phyloP scores from a whole-genome alignment of 2,329 filamentous ascomycete species.

The Onygena corvina region DNA sequence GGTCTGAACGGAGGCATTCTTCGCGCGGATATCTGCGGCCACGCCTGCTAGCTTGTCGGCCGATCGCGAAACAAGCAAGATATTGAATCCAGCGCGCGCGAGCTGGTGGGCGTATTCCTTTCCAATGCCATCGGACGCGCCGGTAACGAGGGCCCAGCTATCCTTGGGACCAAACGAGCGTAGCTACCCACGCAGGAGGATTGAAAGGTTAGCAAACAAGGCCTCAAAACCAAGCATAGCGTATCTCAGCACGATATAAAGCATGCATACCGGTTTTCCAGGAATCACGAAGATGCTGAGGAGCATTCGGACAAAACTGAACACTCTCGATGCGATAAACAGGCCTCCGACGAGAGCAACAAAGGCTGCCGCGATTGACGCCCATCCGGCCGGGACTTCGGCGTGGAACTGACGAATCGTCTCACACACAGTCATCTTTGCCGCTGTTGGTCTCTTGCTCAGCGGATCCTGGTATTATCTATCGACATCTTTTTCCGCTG shows the following conservation, averaged over 20 bases:
- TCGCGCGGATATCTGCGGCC: conserved; percentile 58
- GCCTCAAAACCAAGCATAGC: not conserved
- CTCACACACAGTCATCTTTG: not conserved
- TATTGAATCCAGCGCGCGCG: conserved; percentile 82
- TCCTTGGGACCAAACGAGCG: conserved; percentile 82
- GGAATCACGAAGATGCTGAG: conserved; percentile 57
- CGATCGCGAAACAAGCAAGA: conserved; percentile 92
- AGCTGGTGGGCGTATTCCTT: conserved; percentile 92
- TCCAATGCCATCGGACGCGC: conserved; percentile 89
- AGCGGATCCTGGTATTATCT: not conserved
- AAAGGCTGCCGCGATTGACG: conserved; percentile 26
- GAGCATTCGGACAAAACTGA: conserved; percentile 50
- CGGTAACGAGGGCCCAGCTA: conserved; percentile 88
- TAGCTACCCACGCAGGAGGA: conserved; percentile 44
- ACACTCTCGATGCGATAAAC: conserved; percentile 44
- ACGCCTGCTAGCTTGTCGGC: conserved; percentile 74
- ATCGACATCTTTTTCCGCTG: too few relatives aligned
- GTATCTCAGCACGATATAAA: not conserved
- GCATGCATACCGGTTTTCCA: conserved; percentile 35
- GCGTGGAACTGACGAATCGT: conserved; percentile 25
- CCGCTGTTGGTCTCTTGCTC: not conserved
- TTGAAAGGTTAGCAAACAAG: not conserved
- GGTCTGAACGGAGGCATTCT: conserved; percentile 54
- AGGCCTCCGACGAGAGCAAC: conserved; percentile 44
- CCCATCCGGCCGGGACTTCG: conserved; percentile 27